Evolutionary conservation across 176 grass and related monocot species (phyloP), one percentile per base, ranked within the genome.

Genomic region (Aegilops tauschii): DNA sequence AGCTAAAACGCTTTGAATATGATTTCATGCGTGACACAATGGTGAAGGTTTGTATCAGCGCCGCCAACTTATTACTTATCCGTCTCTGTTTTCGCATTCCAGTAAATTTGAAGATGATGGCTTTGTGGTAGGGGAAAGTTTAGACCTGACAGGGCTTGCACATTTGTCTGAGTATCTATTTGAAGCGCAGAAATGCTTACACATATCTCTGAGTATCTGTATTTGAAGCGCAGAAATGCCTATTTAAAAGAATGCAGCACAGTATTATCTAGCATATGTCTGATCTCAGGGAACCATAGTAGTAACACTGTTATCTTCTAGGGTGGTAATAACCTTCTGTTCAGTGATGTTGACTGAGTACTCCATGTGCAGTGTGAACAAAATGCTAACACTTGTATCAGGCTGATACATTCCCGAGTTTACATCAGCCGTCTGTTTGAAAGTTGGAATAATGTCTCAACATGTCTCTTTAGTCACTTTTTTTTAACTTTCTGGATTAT

Each of bases 1-100:
- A 99, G 86, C 90, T 99, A 35, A 99, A 99, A 81, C 94, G 97
- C 34, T 99, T 99, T 88, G 97, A 99, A 85, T 99, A 99, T 83
- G 97, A 99, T 94, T 99, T 99, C 87, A 96, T 99, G 94, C 97
- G 97, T 18, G 97, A 99, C 78, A 96, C 92, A 32, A 99, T 99
- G 97, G 94, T 99, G 62, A 99, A 99, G 94, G 97, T 99, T 86
- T 70, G 94, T 99, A 86, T 83, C 39, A 27, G 44, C 87, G 61
- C 39, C 31, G 52, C 66, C 14, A 58, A 18, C 59, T 69, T 61
- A 80, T 18, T 70, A 36, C 7, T 70, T 35, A 8, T 54, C 21
- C 12, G 17, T 5, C 27, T 80, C 37, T 25, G 56, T 85, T 69
- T 47, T 77, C 49, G 34, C 17, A 42, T 27, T 35, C 35, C 27